Base-by-base conservation (phyloP, 2,329 filamentous ascomycete species). In the Neocatenulostroma microsporum region DNA sequence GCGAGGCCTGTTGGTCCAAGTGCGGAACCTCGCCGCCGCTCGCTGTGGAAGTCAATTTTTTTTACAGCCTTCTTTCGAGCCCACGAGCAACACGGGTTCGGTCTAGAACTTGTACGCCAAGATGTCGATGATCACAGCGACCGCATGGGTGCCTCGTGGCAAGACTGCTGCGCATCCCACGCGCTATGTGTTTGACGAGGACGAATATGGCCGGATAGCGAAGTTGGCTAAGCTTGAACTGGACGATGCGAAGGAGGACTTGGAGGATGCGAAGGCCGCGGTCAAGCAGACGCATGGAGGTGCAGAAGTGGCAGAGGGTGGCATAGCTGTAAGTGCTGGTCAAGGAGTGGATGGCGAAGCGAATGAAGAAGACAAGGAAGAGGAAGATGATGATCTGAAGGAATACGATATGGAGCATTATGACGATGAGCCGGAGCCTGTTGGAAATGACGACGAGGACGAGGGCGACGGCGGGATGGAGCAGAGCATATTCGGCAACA, bases 341-440 rank as follows among this genome's bases (percentile, higher is more conserved):
- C n/a, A n/a, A n/a, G n/a, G n/a, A n/a, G n/a, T n/a, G n/a, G n/a
- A n/a, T n/a, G n/a, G n/a, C 44, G 50, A 64, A n/a, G n/a, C n/a
- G n/a, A n/a, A n/a, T n/a, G n/a, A n/a, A n/a, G n/a, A n/a, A n/a
- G n/a, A n/a, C n/a, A n/a, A n/a, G n/a, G n/a, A n/a, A n/a, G n/a
- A n/a, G n/a, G n/a, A n/a, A 10, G 47, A 51, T 23, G 85, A 93
- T 49, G 88, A 94, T 58, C 72, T 98, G 33, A 91, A 89, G 63
- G 87, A 98, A 63, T 98, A 95, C 64, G 82, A 98, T 57, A 74
- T 98, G 37, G 89, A 96, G 47, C 80, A 94, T 62, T 98, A 98
- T 61, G 91, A 98, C 53, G 76, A 84, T 41, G 79, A 78, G 19
- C 38, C 34, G 2, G 43, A 41, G n/a, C n/a, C n/a, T n/a, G n/a